phyloP scores from a whole-genome alignment of 2,329 filamentous ascomycete genomes.

The Monosporascus sp. region DNA sequence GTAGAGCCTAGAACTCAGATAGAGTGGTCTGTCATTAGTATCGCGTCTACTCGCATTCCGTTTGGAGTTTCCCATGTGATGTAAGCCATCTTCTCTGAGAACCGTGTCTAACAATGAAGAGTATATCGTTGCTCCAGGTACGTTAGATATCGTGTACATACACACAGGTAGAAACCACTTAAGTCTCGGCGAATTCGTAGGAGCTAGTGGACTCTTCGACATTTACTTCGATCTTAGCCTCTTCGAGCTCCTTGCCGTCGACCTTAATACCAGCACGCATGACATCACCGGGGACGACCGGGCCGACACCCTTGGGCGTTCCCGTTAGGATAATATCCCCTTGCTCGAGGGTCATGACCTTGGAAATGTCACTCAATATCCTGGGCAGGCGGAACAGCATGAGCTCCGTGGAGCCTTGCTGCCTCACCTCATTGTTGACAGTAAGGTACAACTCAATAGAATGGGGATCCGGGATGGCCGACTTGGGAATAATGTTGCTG shows the following conservation, averaged over 20 bases:
- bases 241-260: slow-evolving; percentile 74
- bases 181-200: slow-evolving; percentile 75
- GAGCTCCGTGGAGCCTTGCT: slow-evolving; percentile 83
- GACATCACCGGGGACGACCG: slow-evolving; percentile 77
- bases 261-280: slow-evolving; percentile 81
- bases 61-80: no score
- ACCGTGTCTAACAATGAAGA: no score
- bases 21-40: no score
- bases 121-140: no score
- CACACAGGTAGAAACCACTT: slow-evolving; percentile 10
- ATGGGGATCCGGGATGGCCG: slow-evolving; percentile 78
- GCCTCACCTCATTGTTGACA: slow-evolving; percentile 73
- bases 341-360: slow-evolving; percentile 87
- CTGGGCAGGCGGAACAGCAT: slow-evolving; percentile 92
- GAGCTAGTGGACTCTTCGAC: slow-evolving; percentile 74
- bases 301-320: slow-evolving; percentile 91
- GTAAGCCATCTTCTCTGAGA: no score
- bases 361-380: slow-evolving; percentile 84
- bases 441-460: slow-evolving; percentile 79
- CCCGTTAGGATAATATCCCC: slow-evolving; percentile 95
- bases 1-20: no score
- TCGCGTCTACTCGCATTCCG: no score
- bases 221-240: slow-evolving; percentile 76
- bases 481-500: slow-evolving; percentile 73
- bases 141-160: no score